Base-by-base conservation (phyloP, 208 protist genomes). In the Sergeia podlipaevii region DNA sequence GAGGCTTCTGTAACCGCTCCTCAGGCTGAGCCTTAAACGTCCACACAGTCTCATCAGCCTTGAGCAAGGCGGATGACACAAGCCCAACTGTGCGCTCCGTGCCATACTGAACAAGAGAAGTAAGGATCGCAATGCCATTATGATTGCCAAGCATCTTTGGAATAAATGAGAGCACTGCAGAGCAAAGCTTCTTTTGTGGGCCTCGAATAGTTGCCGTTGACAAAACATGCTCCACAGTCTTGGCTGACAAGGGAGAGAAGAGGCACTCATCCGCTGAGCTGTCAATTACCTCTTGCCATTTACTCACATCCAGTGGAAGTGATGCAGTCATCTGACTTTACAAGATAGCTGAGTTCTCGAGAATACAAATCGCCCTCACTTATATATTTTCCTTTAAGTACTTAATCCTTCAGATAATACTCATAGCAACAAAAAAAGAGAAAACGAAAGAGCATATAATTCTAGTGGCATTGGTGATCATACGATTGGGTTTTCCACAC, bases 171-270 rank as follows among this genome's bases (percentile, higher is more conserved):
- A 70, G 44, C 15, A 86, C 73, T n/a, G 61, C 65, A 2, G 60
- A 59, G 27, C 78, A 83, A 8, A 95, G 70, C 10, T 70, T 51
- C 53, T 80, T 86, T 48, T 95, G 88, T 2, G 85, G 81, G 3
- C 59, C 73, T 13, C 79, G 78, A 3, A 76, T 66, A 2, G 61
- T 70, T 15, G 81, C 68, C 5, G 60, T 89, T 4, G 84, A 92
- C 10, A 95, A 70, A 0, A 87, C 79, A 43, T 82, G 67, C 21
- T 69, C 58, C 13, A 95, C 82, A 66, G 87, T 92, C 37, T 77
- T 80, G 21, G 81, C 82, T 1, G 83, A 89, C 13, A 67, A 45
- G 0, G 60, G 59, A 44, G 65, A 75, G 42, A 34, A 67, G 5
- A 91, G 41, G 50, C 74, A 84, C 17, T 82, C 72, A 8, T 55